Evolutionary conservation across 805 yeast species (phyloP).

Genomic region (Naumovozyma dairenensis): DNA sequence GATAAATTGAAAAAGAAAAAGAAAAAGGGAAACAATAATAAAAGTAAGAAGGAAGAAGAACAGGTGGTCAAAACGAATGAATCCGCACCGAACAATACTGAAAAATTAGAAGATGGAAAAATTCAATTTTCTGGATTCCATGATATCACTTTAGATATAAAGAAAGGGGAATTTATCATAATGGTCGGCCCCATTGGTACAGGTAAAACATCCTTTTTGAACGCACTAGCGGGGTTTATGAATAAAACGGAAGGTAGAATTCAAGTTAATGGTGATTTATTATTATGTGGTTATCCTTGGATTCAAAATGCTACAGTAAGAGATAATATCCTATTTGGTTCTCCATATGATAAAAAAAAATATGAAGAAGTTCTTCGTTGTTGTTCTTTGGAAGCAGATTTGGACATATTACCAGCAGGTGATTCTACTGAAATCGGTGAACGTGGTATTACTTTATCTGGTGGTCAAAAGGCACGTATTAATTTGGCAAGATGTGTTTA

Average conservation of each 20-base stretch:
- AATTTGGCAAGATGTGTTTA: constrained; percentile 74
- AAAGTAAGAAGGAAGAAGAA: constrained; percentile 1
- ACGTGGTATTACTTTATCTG: constrained; percentile 76
- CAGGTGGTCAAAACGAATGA: not conserved
- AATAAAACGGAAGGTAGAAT: constrained; percentile 42
- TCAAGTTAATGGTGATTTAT: constrained; percentile 42
- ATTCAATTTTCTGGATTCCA: constrained; percentile 32
- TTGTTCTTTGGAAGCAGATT: constrained; percentile 59
- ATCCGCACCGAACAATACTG: constrained; percentile 1
- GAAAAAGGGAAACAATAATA: not conserved
- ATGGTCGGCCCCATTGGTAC: constrained; percentile 63
- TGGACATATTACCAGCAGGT: constrained; percentile 60
- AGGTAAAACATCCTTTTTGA: constrained; percentile 67
- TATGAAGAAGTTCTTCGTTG: constrained; percentile 49
- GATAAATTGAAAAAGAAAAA: not conserved
- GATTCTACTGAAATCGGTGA: constrained; percentile 78
- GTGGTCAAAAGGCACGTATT: constrained; percentile 82
- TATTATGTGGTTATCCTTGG: constrained; percentile 67
- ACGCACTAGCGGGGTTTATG: constrained; percentile 68
- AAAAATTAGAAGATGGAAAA: constrained; percentile 1
- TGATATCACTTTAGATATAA: constrained; percentile 44
- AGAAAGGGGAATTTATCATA: constrained; percentile 58
- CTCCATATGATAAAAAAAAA: constrained; percentile 37
- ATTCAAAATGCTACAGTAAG: constrained; percentile 70
- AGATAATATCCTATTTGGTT: constrained; percentile 66